Evolutionary conservation across 768 basidiomycete species (phyloP), one percentile per base, ranked within the genome.

Genomic region (Clathrus columnatus): DNA sequence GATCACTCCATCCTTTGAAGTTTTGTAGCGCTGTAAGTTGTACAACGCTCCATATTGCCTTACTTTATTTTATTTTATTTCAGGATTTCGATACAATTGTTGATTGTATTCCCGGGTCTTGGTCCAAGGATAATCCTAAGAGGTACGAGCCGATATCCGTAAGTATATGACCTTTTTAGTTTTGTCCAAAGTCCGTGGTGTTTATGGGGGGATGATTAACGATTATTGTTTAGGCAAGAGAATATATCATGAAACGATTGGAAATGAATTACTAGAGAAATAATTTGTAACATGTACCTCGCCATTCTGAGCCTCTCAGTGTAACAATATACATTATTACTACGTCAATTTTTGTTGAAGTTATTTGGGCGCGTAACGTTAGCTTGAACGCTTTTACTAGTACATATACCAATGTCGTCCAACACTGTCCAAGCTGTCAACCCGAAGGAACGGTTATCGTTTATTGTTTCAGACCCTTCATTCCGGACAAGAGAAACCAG

Each of bases 21-120:
- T 68, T 61, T 63, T 61, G 28, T 63, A 75, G 64, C 54, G 69
- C 48, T 61, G 74, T 57, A 69, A 69, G 36, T n/a, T 23, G 23
- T 47, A 16, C 17, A 10, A 47, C 16, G 23, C 10, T 26, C n/a
- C 20, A 17, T 48, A 17, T n/a, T 55, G n/a, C n/a, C n/a, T 16
- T 26, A 45, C 1, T 7, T 45, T 1, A 44, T 27, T 3, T 10
- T 18, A 11, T 2, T 7, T 10, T 21, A 53, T 5, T 23, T 18
- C 29, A 55, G 54, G 54, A 55, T 27, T 48, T 47, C 16, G 24
- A 11, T 32, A 55, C 18, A 27, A 45, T 76, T 5, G 69, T 82
- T 8, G 77, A 78, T 45, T 73, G 73, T 53, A 68, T 82, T 16
- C 81, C 81, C 0, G 76, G 76, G 28, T 43, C 51, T 6, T 81